Percentiles rank a stretch among this genome's conserved stretches.
These are phyloP conservation scores for Daldinia loculata DNA, from an alignment of 495 filamentous ascomycete species.

Conservation along the genomic window DNA sequence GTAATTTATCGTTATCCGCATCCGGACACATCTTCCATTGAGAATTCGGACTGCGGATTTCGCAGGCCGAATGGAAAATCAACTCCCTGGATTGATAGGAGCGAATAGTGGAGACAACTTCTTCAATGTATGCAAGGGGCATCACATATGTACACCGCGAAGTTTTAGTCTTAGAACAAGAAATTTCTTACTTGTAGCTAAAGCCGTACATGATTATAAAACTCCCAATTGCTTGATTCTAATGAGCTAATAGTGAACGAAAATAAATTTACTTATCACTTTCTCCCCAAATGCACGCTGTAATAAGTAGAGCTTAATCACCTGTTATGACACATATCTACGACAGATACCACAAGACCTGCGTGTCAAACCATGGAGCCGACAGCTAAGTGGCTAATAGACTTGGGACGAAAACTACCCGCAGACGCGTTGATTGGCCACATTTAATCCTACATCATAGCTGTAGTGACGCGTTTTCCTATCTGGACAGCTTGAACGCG, in stretches of 20 bases:
- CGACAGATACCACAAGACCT: constrained; percentile 12
- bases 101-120: neutral
- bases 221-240: neutral
- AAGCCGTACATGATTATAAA: neutral
- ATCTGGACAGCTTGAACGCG: constrained; percentile 17
- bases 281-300: neutral
- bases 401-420: constrained; percentile 23
- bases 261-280: neutral
- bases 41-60: neutral
- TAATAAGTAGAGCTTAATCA: constrained; percentile 9
- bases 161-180: neutral
- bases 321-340: constrained; percentile 25
- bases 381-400: constrained; percentile 10
- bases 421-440: constrained; percentile 22
- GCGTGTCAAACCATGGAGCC: constrained; percentile 20
- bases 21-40: neutral
- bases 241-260: neutral
- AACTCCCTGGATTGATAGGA: neutral
- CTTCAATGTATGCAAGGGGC: neutral
- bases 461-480: constrained; percentile 26
- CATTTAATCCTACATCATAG: neutral
- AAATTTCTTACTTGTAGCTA: neutral
- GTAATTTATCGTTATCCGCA: neutral
- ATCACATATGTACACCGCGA: neutral
- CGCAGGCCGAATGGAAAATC: neutral